Conservation (phyloP, 73 alveolate genomes). For the Paramecium octaurelia region DNA sequence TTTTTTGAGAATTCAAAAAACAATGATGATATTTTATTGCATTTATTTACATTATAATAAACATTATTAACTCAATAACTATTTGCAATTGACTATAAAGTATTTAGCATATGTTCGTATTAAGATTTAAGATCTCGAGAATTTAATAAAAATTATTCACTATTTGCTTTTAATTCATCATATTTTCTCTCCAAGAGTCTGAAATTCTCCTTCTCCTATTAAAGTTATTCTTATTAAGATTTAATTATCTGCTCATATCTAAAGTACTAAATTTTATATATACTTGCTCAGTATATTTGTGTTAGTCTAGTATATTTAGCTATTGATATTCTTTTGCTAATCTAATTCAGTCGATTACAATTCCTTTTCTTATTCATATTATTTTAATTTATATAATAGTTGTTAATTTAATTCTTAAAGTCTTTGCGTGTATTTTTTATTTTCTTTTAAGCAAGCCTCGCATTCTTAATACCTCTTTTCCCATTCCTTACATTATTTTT, state of each 20-base stretch:
- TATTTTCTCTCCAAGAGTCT: not conserved
- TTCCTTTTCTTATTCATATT: not conserved
- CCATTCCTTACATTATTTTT: conserved; percentile 30
- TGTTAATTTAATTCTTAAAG: conserved; percentile 30
- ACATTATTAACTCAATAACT: not conserved
- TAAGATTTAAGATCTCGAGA: conserved; percentile 25
- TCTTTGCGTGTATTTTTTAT: conserved; percentile 36
- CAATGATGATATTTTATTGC: not conserved
- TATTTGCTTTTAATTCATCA: conserved; percentile 7
- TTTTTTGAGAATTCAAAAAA: not conserved
- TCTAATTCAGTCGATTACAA: not conserved
- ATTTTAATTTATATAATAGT: conserved; percentile 10
- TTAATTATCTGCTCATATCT: conserved; percentile 32
- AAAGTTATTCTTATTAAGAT: not conserved
- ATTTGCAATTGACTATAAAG: conserved; percentile 30
- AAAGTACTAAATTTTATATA: not conserved
- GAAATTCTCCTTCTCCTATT: not conserved
- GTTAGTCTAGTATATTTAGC: not conserved
- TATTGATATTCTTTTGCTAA: not conserved
- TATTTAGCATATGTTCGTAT: conserved; percentile 38
- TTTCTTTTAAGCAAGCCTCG: not conserved
- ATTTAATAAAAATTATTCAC: not conserved
- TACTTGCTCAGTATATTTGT: not conserved
- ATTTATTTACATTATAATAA: not conserved
- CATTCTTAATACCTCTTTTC: not conserved